Evolutionary conservation across 1,139 yeast genomes (phyloP).

Genomic region (Lodderomyces metapsilosis): DNA sequence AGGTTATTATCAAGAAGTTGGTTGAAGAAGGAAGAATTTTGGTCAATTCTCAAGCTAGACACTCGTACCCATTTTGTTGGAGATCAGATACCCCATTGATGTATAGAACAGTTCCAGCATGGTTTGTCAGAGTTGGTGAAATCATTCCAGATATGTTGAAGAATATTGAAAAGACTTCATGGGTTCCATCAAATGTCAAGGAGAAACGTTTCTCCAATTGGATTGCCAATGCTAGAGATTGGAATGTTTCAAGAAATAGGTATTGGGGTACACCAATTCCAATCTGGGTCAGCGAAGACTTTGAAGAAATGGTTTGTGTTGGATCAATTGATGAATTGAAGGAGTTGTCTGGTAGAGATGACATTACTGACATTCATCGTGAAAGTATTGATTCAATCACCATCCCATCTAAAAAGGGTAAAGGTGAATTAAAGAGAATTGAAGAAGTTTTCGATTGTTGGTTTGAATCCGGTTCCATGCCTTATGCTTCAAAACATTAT

Average conservation of each 20-base stretch:
- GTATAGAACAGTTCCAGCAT: conserved; percentile 95
- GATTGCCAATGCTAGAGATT: conserved; percentile 98
- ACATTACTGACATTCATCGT: conserved; percentile 90
- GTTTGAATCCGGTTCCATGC: conserved; percentile 99
- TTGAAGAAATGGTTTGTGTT: conserved; percentile 86
- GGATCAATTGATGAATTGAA: conserved; percentile 87
- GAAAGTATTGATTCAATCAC: conserved; percentile 88
- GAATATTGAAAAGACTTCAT: conserved; percentile 80
- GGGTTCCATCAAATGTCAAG: conserved; percentile 92
- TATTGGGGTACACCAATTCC: conserved; percentile 99
- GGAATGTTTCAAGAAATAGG: conserved; percentile 97
- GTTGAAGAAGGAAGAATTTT: conserved; percentile 76
- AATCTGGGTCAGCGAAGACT: conserved; percentile 94
- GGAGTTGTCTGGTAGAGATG: conserved; percentile 75
- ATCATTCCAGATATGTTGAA: conserved; percentile 86
- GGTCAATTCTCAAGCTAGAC: conserved; percentile 80
- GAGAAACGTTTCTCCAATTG: conserved; percentile 96
- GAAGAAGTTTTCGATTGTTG: conserved; percentile 99
- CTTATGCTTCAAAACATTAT: conserved; percentile 94
- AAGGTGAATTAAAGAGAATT: conserved; percentile 81
- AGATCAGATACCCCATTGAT: conserved; percentile 97
- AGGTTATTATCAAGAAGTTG: conserved; percentile 78
- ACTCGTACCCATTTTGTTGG: conserved; percentile 99
- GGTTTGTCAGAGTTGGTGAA: conserved; percentile 92
- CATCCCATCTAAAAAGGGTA: conserved; percentile 90